These are phyloP conservation scores for Colletotrichum sp. DNA, from an alignment of 2,329 filamentous ascomycete species.

Conservation along the genomic window DNA sequence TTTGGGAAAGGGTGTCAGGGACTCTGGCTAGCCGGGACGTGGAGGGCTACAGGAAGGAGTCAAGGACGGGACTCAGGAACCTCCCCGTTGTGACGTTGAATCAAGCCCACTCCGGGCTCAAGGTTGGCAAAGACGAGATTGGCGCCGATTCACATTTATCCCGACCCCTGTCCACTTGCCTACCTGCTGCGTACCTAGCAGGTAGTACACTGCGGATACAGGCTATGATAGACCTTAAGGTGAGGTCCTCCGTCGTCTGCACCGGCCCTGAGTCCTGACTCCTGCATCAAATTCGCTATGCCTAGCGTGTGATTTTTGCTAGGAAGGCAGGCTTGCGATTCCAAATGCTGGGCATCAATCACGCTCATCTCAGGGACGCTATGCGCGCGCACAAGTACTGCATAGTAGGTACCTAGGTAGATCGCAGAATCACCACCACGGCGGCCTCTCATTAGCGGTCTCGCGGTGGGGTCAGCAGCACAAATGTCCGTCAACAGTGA, in stretches of 20 bases:
- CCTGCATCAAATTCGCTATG: not conserved
- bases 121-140: slow-evolving; percentile 18
- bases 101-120: slow-evolving; percentile 14
- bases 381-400: not conserved
- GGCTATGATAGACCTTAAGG: not conserved
- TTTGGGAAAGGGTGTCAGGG: not conserved
- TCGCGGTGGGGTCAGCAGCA: slow-evolving; percentile 11
- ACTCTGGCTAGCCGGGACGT: not conserved
- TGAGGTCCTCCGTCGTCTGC: not conserved
- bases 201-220: not conserved
- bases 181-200: not conserved
- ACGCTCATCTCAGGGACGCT: not conserved
- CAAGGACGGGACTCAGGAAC: not conserved
- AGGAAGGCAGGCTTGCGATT: not conserved
- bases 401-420: not conserved
- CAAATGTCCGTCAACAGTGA: not conserved
- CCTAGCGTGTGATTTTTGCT: not conserved
- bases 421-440: not conserved
- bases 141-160: slow-evolving; percentile 17
- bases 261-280: not conserved
- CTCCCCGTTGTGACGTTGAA: slow-evolving; percentile 19
- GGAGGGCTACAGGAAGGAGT: not conserved
- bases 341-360: not conserved
- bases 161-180: slow-evolving; percentile 4
- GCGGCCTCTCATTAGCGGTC: slow-evolving; percentile 1